Evolutionary conservation across 2,329 filamentous ascomycete genomes (phyloP), one percentile per base, ranked within the genome.

Genomic region (Monosporascus sp.): DNA sequence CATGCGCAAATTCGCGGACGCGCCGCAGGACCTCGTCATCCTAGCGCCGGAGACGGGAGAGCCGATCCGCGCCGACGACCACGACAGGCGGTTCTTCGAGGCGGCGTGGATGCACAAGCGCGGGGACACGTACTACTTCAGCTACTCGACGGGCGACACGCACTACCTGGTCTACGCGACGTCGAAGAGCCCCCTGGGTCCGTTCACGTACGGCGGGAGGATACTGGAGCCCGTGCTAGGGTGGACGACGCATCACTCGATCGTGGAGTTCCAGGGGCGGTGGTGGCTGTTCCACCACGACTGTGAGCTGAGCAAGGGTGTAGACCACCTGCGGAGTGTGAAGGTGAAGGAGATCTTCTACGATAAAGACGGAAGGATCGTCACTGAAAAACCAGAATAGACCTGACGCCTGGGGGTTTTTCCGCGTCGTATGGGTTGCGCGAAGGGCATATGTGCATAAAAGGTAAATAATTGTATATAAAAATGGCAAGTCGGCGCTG

Each of bases 281-380:
- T 91, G 87, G 82, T 91, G 82, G 70, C 67, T 92, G 53, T 91
- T 91, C 68, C 84, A 91, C 67, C 88, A 91, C 65, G 88, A 91
- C 71, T 84, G 84, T 55, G 81, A 83, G 65, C 67, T 90, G 52
- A 88, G 84, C 51, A 76, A 78, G 17, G 87, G 87, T 0, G 81
- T 88, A 50, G 82, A 86, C 63, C 88, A 92, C 67, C 65, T 92
- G 70, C 74, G 88, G 55, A 85, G 80, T 59, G 87, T 91, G 40
- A 90, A 91, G 78, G 82, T 87, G 55, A 80, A 81, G 72, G 88
- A 91, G 77, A 84, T 91, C 55, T 83, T 85, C 41, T 89, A 91
- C 67, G 82, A 89, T 66, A 74, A 73, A 8, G 76, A 84, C 38
- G 88, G 86, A 0, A 81, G 76, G 63, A 88, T 90, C 55, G 68